These are phyloP conservation scores for Amanita inopinata DNA, from an alignment of 768 basidiomycete genomes.

Conservation along the genomic window DNA sequence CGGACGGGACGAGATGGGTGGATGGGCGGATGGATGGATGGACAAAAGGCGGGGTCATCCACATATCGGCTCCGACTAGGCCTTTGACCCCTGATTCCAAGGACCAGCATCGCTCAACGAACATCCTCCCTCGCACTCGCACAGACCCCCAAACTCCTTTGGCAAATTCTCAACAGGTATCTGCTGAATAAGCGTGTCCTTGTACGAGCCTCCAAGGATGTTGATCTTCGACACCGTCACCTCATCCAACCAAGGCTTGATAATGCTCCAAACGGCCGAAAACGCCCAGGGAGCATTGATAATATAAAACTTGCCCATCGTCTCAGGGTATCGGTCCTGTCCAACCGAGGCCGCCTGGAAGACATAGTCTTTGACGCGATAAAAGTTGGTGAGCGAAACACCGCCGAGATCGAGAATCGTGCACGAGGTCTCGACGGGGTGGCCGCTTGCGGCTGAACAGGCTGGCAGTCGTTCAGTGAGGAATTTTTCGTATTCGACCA, in stretches of 20 bases:
- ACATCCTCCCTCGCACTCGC: constrained; percentile 73
- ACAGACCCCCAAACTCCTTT: constrained; percentile 74
- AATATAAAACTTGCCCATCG: constrained; percentile 98
- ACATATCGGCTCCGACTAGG: no score
- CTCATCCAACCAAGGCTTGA: constrained; percentile 92
- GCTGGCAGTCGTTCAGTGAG: constrained; percentile 73
- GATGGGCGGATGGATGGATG: no score
- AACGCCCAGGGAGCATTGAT: constrained; percentile 96
- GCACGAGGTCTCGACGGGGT: constrained; percentile 94
- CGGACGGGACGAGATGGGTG: no score
- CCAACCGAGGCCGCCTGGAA: constrained; percentile 65
- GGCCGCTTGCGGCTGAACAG: constrained; percentile 57
- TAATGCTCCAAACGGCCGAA: constrained; percentile 74
- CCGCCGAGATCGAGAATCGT: constrained; percentile 88
- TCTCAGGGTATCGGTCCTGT: constrained; percentile 87
- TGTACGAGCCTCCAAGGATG: constrained; percentile 72
- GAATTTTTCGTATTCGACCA: constrained; percentile 90
- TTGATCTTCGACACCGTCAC: constrained; percentile 94
- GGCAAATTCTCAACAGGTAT: constrained; percentile 82
- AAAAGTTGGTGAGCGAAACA: constrained; percentile 69
- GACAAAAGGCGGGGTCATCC: no score
- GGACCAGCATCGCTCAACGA: constrained; percentile 86
- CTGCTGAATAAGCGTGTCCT: constrained; percentile 68
- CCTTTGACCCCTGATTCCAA: constrained; percentile 44
- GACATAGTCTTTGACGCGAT: constrained; percentile 89